These are phyloP conservation scores for Didymella segeticola DNA, from an alignment of 2,329 filamentous ascomycete genomes.

Conservation along the genomic window DNA sequence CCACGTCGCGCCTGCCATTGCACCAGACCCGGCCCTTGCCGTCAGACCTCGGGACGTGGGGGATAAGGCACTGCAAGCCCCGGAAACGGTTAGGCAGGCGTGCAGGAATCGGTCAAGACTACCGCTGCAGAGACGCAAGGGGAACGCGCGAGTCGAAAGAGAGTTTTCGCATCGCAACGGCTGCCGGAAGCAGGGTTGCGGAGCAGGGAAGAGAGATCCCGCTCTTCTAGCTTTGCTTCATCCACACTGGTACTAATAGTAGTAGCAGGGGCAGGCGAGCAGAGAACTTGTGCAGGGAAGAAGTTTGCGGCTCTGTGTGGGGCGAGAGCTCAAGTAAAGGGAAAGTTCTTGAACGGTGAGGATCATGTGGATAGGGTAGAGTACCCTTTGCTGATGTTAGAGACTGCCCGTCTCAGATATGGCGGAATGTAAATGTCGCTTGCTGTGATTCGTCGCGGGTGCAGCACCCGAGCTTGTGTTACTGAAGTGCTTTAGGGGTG, in stretches of 20 bases:
- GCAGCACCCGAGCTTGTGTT: neutral
- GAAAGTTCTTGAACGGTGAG: neutral
- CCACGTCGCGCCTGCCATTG: neutral
- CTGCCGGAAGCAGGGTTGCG: neutral
- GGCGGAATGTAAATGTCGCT: neutral
- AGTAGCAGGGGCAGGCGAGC: neutral
- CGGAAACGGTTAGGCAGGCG: neutral
- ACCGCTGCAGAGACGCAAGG: neutral
- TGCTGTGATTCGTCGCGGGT: neutral
- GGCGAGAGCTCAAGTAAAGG: neutral
- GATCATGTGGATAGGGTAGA: neutral
- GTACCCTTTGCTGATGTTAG: neutral
- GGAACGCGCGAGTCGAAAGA: neutral
- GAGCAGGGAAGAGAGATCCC: neutral
- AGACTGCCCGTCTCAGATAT: neutral
- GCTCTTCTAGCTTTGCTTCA: neutral
- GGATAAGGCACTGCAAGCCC: too few species aligned
- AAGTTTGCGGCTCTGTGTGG: slow-evolving; percentile 17
- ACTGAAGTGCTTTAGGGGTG: neutral
- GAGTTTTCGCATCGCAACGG: neutral
- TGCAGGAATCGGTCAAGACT: neutral
- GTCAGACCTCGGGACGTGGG: neutral
- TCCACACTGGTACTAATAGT: too few species aligned
- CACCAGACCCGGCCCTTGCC: neutral
- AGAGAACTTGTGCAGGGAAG: slow-evolving; percentile 2